phyloP scores from a whole-genome alignment of 2,329 filamentous ascomycete genomes.

The Claviceps monticola region DNA sequence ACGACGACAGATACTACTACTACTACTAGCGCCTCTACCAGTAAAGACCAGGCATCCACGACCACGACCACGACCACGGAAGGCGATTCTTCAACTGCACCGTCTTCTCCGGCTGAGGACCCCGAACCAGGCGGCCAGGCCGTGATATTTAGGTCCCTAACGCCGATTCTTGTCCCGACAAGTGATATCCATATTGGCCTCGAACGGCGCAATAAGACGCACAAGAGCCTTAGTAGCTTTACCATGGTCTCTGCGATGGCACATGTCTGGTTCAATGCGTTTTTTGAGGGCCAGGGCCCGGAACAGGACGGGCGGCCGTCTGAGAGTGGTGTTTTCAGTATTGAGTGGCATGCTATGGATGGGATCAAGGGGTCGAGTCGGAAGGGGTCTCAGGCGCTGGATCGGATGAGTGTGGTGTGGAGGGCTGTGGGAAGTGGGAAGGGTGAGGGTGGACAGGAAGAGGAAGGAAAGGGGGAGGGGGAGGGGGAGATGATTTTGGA shows the following conservation, averaged over 20 bases:
- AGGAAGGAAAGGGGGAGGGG: neutral
- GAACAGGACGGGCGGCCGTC: conserved; percentile 52
- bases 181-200: conserved; percentile 86
- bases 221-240: conserved; percentile 63
- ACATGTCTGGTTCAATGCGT: conserved; percentile 94
- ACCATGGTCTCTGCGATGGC: conserved; percentile 88
- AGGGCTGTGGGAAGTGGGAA: conserved; percentile 23
- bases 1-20: conserved; percentile 3
- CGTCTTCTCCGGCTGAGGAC: conserved; percentile 9
- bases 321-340: conserved; percentile 48
- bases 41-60: too few species aligned
- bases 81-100: neutral
- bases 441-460: conserved; percentile 1
- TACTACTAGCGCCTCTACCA: neutral
- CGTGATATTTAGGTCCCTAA: conserved; percentile 62
- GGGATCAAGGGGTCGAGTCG: conserved; percentile 81
- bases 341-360: conserved; percentile 61
- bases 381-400: conserved; percentile 71
- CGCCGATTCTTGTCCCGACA: conserved; percentile 56
- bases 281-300: conserved; percentile 72
- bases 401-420: conserved; percentile 80
- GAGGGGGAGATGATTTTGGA: conserved; percentile 34
- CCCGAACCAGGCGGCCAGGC: conserved; percentile 50
- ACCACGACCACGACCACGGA: conserved; percentile 3
- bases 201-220: conserved; percentile 69